phyloP scores from a whole-genome alignment of 805 yeast genomes.

The Torulaspora quercuum region DNA sequence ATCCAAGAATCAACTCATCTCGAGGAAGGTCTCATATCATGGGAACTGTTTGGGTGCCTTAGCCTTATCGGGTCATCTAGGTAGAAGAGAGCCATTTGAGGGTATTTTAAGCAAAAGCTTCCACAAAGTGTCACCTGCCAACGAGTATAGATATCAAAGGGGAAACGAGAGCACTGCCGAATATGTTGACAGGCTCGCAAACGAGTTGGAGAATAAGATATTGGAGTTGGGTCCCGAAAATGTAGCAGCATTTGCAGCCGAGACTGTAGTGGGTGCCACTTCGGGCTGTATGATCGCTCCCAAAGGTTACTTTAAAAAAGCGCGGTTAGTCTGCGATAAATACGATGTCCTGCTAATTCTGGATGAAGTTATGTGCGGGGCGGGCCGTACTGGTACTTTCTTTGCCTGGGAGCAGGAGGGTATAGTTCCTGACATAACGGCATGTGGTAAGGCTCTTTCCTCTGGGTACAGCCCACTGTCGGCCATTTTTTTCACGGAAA shows the following conservation, averaged over 20 bases:
- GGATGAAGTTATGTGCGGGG: constrained; percentile 48
- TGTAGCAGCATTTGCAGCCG: constrained; percentile 37
- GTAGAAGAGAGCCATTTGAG: constrained; percentile 38
- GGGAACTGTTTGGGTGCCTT: constrained; percentile 42
- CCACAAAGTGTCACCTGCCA: constrained; percentile 21
- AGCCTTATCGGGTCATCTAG: constrained; percentile 30
- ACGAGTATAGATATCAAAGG: constrained; percentile 11
- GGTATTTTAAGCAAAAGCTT: constrained; percentile 32
- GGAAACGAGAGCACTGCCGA: constrained; percentile 32
- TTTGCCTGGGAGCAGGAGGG: constrained; percentile 37
- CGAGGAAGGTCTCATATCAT: constrained; percentile 39
- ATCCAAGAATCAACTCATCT: constrained; percentile 35
- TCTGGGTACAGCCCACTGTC: constrained; percentile 41
- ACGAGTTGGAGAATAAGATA: constrained; percentile 38
- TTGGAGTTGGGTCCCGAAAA: constrained; percentile 37
- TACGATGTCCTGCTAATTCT: constrained; percentile 42
- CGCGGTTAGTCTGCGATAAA: constrained; percentile 40
- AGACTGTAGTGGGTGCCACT: constrained; percentile 40
- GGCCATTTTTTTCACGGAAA: constrained; percentile 32
- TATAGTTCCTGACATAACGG: constrained; percentile 25
- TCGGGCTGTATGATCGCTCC: constrained; percentile 36
- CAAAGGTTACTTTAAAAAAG: constrained; percentile 39
- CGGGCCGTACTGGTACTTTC: constrained; percentile 42
- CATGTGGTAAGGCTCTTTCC: constrained; percentile 40
- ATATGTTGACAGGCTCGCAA: constrained; percentile 32